These are phyloP conservation scores for Tetrahymena elliotti DNA, from an alignment of 73 alveolate genomes.

Conservation along the genomic window DNA sequence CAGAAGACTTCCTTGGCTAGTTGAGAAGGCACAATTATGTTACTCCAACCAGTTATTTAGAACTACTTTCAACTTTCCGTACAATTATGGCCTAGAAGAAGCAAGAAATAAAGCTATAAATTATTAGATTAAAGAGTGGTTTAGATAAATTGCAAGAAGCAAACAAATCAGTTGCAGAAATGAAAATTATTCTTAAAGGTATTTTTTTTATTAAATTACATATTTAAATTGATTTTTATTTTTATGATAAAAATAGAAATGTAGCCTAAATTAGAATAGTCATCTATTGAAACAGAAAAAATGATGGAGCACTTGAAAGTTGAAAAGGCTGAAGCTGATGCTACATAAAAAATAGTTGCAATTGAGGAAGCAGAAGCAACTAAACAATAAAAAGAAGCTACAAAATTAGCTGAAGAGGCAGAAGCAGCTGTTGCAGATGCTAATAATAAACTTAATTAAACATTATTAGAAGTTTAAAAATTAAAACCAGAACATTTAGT, in stretches of 20 bases:
- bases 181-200: constrained; percentile 81
- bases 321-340: constrained; percentile 88
- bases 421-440: constrained; percentile 94
- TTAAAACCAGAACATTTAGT: constrained; percentile 85
- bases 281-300: constrained; percentile 88
- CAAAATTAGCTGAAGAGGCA: constrained; percentile 78
- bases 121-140: constrained; percentile 86
- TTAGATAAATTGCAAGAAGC: constrained; percentile 90
- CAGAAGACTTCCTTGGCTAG: constrained; percentile 16
- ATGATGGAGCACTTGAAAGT: constrained; percentile 84
- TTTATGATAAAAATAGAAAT: constrained; percentile 20
- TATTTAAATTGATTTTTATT: not conserved
- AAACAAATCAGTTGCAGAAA: constrained; percentile 85
- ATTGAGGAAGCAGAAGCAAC: constrained; percentile 93
- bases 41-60: constrained; percentile 94
- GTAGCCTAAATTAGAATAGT: constrained; percentile 92
- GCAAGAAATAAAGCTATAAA: constrained; percentile 69
- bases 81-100: constrained; percentile 69
- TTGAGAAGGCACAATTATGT: constrained; percentile 73
- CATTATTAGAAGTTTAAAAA: constrained; percentile 53
- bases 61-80: constrained; percentile 82
- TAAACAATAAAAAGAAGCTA: constrained; percentile 91
- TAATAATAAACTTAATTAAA: constrained; percentile 47
- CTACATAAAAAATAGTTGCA: constrained; percentile 70
- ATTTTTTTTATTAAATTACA: not conserved